Percentiles rank a stretch among this genome's conserved stretches.
Evolutionary conservation across 176 grass and related monocot species (phyloP).

Genomic region (Eragrostis curvula): DNA sequence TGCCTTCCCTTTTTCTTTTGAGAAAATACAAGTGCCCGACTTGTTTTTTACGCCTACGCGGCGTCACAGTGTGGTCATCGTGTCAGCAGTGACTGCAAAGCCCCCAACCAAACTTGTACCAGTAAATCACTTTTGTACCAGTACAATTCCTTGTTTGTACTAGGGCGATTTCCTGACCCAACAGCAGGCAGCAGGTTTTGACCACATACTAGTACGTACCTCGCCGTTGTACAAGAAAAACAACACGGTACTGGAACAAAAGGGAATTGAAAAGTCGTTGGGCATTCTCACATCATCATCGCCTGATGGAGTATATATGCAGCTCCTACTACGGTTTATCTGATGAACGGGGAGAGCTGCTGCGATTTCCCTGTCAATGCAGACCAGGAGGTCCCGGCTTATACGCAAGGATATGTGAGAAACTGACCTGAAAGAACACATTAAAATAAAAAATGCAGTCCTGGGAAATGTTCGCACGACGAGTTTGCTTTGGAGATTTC

Average conservation of each 20-base stretch:
- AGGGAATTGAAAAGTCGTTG: too few species aligned
- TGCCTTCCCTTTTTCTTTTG: background rate
- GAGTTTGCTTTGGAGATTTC: background rate
- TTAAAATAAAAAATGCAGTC: background rate
- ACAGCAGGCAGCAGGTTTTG: background rate
- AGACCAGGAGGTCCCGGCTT: background rate
- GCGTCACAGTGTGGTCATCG: background rate
- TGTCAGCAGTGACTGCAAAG: background rate
- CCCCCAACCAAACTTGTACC: background rate
- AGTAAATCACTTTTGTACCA: background rate
- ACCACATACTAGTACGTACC: background rate
- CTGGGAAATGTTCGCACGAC: background rate
- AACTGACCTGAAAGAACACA: background rate
- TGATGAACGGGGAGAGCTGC: background rate
- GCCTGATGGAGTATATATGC: background rate
- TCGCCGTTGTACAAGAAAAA: background rate
- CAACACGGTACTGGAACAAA: too few species aligned
- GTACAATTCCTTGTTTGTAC: background rate
- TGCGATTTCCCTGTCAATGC: conserved; percentile 22
- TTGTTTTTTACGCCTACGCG: background rate
- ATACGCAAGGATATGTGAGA: conserved; percentile 29
- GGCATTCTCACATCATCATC: background rate
- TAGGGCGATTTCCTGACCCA: background rate
- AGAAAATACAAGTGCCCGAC: background rate
- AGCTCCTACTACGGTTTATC: background rate